Base-by-base conservation (phyloP, 345 rosid genomes). In the Rhizophora apiculata region DNA sequence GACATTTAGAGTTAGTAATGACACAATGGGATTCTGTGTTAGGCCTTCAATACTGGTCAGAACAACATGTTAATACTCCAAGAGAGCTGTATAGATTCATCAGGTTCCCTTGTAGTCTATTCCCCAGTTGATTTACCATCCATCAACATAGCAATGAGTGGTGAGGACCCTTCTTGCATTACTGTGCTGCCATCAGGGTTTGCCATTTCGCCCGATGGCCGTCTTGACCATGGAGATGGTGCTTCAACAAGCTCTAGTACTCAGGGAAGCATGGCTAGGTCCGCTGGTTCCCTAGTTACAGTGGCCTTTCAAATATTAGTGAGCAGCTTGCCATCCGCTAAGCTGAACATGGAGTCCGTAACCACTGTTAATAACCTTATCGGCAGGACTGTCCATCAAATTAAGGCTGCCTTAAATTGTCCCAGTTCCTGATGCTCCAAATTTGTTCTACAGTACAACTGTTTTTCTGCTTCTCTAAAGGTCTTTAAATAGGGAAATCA, bases 121-220 rank as follows among this genome's bases (percentile, higher is more conserved):
- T 88, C 98, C 75, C 96, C 99, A 0, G 91, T 95, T 34, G 99
- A 95, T 70, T 80, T 92, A 65, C 79, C 93, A 0, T 88, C 92
- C 13, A 76, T 95, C 72, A 86, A 90, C 84, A 75, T 92, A n/a
- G 96, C 96, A 65, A 90, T 92, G 93, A 92, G 86, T 26, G 99
- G 98, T 0, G 98, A 90, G 63, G 99, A 95, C 68, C 88, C 99
- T 7, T 89, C 96, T 20, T 88, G 80, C 80, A 86, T 95, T 48
- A 96, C 96, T 0, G 77, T 92, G 22, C 83, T 92, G n/a, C 94
- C 99, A n/a, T 95, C 99, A 15, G 99, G 99, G 19, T 91, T 92
- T 72, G 66, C 96, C 3, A 85, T 95, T 46, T 83, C 88, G n/a
- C 84, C 96, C 0, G 96, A 92, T 20, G 92, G 96, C 6, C 81